These are phyloP conservation scores for Cucumis melo DNA, from an alignment of 306 rosid genomes.

Conservation along the genomic window DNA sequence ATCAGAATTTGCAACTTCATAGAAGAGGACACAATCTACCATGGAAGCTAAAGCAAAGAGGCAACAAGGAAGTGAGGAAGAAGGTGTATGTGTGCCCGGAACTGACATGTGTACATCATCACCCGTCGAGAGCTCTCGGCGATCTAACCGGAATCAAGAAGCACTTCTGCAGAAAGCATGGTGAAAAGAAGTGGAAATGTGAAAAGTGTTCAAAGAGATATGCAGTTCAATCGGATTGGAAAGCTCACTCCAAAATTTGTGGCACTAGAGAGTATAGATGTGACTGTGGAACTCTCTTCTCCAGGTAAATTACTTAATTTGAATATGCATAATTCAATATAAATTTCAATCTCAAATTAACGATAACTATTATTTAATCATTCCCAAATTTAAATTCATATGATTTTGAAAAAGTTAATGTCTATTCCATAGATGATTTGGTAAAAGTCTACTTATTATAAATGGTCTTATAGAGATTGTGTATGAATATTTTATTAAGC, in stretches of 20 bases:
- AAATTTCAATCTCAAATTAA: background rate
- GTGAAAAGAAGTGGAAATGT: slow-evolving; percentile 92
- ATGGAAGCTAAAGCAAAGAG: slow-evolving; percentile 77
- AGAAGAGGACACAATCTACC: slow-evolving; percentile 87
- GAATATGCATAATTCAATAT: background rate
- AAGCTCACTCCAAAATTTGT: slow-evolving; percentile 88
- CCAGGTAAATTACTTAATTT: slow-evolving; percentile 31
- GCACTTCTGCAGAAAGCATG: slow-evolving; percentile 81
- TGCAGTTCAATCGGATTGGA: slow-evolving; percentile 93
- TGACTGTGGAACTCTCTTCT: slow-evolving; percentile 82
- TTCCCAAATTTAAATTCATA: too few relatives aligned
- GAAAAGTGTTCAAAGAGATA: slow-evolving; percentile 80
- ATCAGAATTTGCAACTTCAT: slow-evolving; percentile 82
- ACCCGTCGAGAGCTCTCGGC: slow-evolving; percentile 76
- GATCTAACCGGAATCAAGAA: slow-evolving; percentile 90
- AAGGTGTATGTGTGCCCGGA: slow-evolving; percentile 85
- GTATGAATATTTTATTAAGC: too few relatives aligned
- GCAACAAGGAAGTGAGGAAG: slow-evolving; percentile 41
- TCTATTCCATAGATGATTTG: too few relatives aligned
- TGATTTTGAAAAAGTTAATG: too few relatives aligned
- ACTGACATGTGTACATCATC: slow-evolving; percentile 59
- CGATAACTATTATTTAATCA: too few relatives aligned
- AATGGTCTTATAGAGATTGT: too few relatives aligned
- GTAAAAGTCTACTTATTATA: too few relatives aligned
- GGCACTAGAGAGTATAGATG: slow-evolving; percentile 83